Evolutionary conservation across 2,329 filamentous ascomycete species (phyloP).

Genomic region (Clarireedia paspali): DNA sequence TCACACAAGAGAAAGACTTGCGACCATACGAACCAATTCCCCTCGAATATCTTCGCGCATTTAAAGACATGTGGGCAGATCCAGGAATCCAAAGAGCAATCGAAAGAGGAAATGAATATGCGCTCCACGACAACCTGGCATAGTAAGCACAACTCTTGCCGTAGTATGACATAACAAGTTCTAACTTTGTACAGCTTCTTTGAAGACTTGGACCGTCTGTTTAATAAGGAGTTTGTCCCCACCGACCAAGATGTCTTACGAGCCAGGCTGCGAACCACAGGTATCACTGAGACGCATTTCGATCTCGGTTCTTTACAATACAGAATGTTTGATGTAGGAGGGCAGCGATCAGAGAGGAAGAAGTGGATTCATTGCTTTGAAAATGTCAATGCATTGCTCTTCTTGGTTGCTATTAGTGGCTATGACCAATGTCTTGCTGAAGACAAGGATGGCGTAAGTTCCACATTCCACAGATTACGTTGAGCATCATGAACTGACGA

Average conservation of each 20-base stretch:
- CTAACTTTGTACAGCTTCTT: slow-evolving; percentile 60
- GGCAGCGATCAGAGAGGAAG: slow-evolving; percentile 67
- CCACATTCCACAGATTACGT: neutral
- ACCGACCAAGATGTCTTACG: slow-evolving; percentile 92
- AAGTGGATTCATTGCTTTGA: slow-evolving; percentile 78
- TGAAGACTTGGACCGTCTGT: slow-evolving; percentile 66
- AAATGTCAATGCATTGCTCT: slow-evolving; percentile 78
- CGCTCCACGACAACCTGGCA: slow-evolving; percentile 87
- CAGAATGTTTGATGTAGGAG: slow-evolving; percentile 79
- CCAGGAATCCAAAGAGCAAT: slow-evolving; percentile 80
- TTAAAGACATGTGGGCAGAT: slow-evolving; percentile 80
- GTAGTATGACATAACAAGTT: neutral
- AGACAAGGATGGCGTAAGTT: slow-evolving; percentile 85
- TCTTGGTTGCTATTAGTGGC: slow-evolving; percentile 89
- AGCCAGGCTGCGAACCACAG: slow-evolving; percentile 83
- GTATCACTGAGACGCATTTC: slow-evolving; percentile 92
- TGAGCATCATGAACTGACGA: slow-evolving; percentile 20
- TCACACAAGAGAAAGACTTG: slow-evolving; percentile 76
- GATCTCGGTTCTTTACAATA: slow-evolving; percentile 88
- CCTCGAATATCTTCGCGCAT: slow-evolving; percentile 66
- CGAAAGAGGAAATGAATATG: slow-evolving; percentile 89
- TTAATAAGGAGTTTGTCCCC: slow-evolving; percentile 72
- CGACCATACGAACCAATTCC: slow-evolving; percentile 75
- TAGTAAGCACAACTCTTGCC: slow-evolving; percentile 59
- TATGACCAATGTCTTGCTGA: slow-evolving; percentile 96